A percentile compares a stretch with the other conserved stretches of the same genome.
Evolutionary conservation across 2,329 filamentous ascomycete species (phyloP).

Genomic region (Fusarium duplospermum): DNA sequence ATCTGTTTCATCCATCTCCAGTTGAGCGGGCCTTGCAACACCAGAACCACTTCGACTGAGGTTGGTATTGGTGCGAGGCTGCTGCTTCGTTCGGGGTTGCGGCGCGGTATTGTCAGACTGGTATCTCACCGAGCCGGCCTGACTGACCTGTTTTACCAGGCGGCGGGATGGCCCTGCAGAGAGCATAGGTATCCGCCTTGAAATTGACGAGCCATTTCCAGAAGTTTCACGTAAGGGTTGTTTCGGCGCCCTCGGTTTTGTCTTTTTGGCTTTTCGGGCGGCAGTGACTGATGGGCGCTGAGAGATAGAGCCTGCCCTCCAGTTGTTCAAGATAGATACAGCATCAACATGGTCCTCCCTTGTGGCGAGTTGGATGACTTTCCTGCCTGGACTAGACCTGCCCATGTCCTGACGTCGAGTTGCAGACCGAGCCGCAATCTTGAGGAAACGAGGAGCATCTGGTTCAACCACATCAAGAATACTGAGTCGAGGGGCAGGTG

Average conservation of each 20-base stretch:
- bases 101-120: conserved; percentile 5
- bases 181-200: neutral
- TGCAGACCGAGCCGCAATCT: conserved; percentile 70
- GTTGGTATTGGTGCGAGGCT: conserved; percentile 2
- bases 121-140: conserved; percentile 45
- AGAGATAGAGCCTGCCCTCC: conserved; percentile 65
- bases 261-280: conserved; percentile 30
- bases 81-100: conserved; percentile 1
- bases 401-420: conserved; percentile 61
- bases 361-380: conserved; percentile 70
- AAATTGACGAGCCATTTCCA: conserved; percentile 31
- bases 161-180: conserved; percentile 34
- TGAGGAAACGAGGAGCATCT: conserved; percentile 67
- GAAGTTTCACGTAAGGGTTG: conserved; percentile 38
- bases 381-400: conserved; percentile 65
- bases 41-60: conserved; percentile 30
- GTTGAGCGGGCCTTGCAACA: conserved; percentile 61
- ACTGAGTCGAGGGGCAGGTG: conserved; percentile 61
- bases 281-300: conserved; percentile 52
- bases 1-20: conserved; percentile 61
- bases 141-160: conserved; percentile 46
- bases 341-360: conserved; percentile 71
- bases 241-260: conserved; percentile 13
- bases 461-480: conserved; percentile 70
- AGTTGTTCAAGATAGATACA: conserved; percentile 62